Base-by-base conservation (phyloP, 345 rosid species). In the Angophora floribunda region DNA sequence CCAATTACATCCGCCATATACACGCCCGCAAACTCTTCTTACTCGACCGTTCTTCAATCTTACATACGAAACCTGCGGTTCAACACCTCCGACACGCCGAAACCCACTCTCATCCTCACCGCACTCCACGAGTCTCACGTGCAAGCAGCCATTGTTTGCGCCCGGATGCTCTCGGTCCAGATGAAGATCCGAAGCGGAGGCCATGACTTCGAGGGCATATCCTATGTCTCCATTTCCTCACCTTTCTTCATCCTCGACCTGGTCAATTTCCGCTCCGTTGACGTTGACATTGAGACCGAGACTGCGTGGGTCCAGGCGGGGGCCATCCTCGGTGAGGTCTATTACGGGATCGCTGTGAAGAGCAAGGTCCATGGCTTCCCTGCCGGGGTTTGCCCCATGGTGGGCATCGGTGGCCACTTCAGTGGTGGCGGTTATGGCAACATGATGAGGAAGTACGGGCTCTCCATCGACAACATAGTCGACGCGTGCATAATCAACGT, bases 361-460 rank as follows among this genome's bases (percentile, higher is more conserved):
- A 89, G 90, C 50, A 84, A 44, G 44, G 26, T 36, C 41, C 90
- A 87, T 41, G 91, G 89, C 22, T 91, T 91, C 70, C 91, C 92
- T 19, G 91, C 75, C 2, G 92, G 91, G 5, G 44, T n/a, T 75
- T 89, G 91, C 47, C 92, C 92, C 1, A 90, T 91, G 47, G 92
- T 93, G n/a, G 95, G 95, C 13, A 89, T 91, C 52, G 97, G 95
- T 5, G 96, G 97, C 2, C 95, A 94, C 86, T 59, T 95, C 12
- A 90, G 92, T 15, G 95, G 95, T 13, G 97, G 95, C 17, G 97
- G 96, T 6, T 93, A 93, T 57, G 97, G 96, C 1, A 91, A 91
- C 70, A 85, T 95, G 86, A 80, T 93, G 93, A 90, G 95, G 50
- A 95, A 95, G 90, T 88, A 88, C 85, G 96, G 97, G 6, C 87